phyloP scores from a whole-genome alignment of 2,329 filamentous ascomycete species.

The Parastagonospora nodorum region DNA sequence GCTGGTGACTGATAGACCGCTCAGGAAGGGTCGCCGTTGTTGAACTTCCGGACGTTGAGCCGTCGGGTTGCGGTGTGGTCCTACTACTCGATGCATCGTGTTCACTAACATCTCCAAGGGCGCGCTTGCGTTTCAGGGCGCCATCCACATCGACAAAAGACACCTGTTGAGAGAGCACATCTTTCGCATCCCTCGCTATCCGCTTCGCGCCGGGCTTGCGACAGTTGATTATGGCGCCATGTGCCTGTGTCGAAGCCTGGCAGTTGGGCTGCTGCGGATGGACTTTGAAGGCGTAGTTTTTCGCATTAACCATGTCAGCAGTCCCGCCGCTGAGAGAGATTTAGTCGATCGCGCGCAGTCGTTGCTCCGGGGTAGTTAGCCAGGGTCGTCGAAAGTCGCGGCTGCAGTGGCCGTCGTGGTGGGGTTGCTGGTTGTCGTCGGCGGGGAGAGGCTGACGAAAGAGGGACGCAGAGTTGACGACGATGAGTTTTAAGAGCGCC shows the following conservation, averaged over 20 bases:
- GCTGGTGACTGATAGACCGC: slow-evolving; percentile 23
- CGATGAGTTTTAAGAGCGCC: slow-evolving; percentile 32
- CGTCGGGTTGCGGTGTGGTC: too few relatives aligned
- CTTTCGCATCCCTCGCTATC: slow-evolving; percentile 25
- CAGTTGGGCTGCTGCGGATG: slow-evolving; percentile 41
- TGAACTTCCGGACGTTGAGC: too few relatives aligned
- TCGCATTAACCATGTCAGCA: slow-evolving; percentile 47
- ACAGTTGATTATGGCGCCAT: slow-evolving; percentile 43
- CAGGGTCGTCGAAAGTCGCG: slow-evolving; percentile 16
- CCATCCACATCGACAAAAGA: slow-evolving; percentile 35
- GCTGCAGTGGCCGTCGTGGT: slow-evolving; percentile 2
- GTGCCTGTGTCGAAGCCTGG: slow-evolving; percentile 34
- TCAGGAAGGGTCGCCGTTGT: slow-evolving; percentile 6
- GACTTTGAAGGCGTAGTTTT: slow-evolving; percentile 46
- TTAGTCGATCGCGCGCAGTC: slow-evolving; percentile 20
- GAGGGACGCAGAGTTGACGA: slow-evolving; percentile 30
- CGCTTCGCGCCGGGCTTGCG: slow-evolving; percentile 36
- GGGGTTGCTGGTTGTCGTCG: slow-evolving; percentile 6
- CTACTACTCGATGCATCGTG: too few relatives aligned
- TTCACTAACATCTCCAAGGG: slow-evolving; percentile 9
- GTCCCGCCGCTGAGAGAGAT: slow-evolving; percentile 35
- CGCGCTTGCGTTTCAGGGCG: slow-evolving; percentile 34
- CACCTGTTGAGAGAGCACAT: slow-evolving; percentile 37
- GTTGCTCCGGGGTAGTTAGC: slow-evolving; percentile 12
- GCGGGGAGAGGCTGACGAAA: slow-evolving; percentile 22